phyloP scores from a whole-genome alignment of 768 basidiomycete genomes.

The Daedalea quercina region DNA sequence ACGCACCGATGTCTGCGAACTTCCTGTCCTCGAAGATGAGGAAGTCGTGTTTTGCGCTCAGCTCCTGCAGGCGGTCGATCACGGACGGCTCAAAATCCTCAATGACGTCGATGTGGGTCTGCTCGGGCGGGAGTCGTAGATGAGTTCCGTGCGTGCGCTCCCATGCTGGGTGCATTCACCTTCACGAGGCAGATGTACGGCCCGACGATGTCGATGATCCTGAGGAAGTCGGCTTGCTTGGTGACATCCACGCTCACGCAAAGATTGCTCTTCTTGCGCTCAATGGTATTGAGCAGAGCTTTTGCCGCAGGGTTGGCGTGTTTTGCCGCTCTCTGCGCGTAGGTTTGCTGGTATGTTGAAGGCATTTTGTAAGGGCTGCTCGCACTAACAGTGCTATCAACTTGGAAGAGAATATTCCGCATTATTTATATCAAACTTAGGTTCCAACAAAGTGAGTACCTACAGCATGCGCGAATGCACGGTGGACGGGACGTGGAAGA shows the following conservation, averaged over 20 bases:
- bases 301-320: constrained; percentile 74
- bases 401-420: too few species aligned
- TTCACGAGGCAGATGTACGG: constrained; percentile 92
- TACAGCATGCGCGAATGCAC: too few species aligned
- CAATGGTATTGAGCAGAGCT: constrained; percentile 73
- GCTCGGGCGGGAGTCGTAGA: constrained; percentile 20
- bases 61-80: constrained; percentile 58
- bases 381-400: too few species aligned
- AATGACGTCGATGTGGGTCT: constrained; percentile 97
- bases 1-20: constrained; percentile 94
- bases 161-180: constrained; percentile 36
- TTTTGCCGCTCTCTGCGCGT: constrained; percentile 50
- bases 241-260: constrained; percentile 96
- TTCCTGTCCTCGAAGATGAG: constrained; percentile 98
- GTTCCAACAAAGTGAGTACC: too few species aligned
- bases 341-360: constrained; percentile 40
- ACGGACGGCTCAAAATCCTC: constrained; percentile 80
- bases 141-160: not conserved
- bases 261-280: constrained; percentile 84
- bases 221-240: constrained; percentile 66
- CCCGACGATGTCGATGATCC: constrained; percentile 84
- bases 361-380: constrained; percentile 20
- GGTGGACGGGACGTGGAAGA: too few species aligned
- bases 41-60: constrained; percentile 83
- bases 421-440: too few species aligned